Evolutionary conservation across 331 rosid species (phyloP).

Genomic region (Phaseolus coccineus): DNA sequence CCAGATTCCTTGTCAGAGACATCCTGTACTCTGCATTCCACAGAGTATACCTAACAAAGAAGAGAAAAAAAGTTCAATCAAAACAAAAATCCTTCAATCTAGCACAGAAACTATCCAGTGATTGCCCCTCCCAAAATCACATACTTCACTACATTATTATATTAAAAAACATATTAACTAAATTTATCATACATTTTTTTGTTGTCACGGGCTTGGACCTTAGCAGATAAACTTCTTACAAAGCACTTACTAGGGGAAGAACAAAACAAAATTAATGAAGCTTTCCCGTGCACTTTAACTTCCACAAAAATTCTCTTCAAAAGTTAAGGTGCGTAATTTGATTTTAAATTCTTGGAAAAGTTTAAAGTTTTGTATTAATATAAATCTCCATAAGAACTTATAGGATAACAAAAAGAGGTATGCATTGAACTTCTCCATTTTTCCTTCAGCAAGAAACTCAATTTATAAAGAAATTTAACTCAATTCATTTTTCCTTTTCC

Average conservation of each 20-base stretch:
- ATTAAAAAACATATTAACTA: not conserved
- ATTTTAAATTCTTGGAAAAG: not conserved
- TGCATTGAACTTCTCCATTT: not conserved
- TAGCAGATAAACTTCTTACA: not conserved
- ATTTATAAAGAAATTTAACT: not conserved
- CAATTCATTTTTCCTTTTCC: not conserved
- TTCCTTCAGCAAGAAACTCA: not conserved
- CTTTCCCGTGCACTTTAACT: not conserved
- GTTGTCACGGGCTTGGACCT: not conserved
- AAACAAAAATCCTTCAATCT: not conserved
- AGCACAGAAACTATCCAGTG: not conserved
- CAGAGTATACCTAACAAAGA: slow-evolving; percentile 72
- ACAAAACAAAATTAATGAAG: not conserved
- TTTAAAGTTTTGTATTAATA: not conserved
- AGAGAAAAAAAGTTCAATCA: slow-evolving; percentile 12
- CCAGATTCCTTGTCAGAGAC: slow-evolving; percentile 83
- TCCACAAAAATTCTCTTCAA: not conserved
- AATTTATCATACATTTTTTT: not conserved
- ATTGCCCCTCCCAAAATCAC: not conserved
- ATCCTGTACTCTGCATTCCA: slow-evolving; percentile 97
- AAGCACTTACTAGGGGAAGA: not conserved
- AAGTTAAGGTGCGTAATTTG: not conserved
- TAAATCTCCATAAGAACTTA: not conserved
- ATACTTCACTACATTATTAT: not conserved
- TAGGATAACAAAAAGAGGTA: not conserved